These are phyloP conservation scores for Nakazawaea sp. DNA, from an alignment of 805 yeast species.

Conservation along the genomic window DNA sequence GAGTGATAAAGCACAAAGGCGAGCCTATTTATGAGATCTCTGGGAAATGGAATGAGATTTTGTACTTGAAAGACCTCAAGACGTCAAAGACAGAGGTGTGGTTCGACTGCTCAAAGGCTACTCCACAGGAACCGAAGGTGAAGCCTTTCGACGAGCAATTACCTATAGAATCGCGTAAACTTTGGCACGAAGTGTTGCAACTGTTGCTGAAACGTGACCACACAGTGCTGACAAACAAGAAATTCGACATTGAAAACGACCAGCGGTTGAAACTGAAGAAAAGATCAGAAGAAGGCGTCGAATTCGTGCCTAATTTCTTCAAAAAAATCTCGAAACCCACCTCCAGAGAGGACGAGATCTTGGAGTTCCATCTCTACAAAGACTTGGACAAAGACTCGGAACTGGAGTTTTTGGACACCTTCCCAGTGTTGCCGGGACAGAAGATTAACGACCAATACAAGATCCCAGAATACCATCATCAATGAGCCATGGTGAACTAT, in stretches of 20 bases:
- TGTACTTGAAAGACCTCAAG: constrained; percentile 54
- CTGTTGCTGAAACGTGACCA: constrained; percentile 83
- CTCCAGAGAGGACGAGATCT: constrained; percentile 20
- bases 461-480: constrained; percentile 60
- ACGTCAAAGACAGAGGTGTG: constrained; percentile 43
- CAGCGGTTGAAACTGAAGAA: constrained; percentile 73
- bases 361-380: constrained; percentile 66
- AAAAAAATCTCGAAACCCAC: constrained; percentile 34
- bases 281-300: constrained; percentile 71
- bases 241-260: constrained; percentile 77
- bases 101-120: constrained; percentile 54
- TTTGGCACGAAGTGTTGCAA: constrained; percentile 79
- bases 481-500: too few species aligned
- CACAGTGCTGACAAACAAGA: constrained; percentile 78
- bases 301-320: constrained; percentile 77
- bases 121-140: constrained; percentile 56
- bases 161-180: constrained; percentile 67
- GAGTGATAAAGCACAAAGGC: constrained; percentile 50
- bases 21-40: constrained; percentile 57
- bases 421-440: constrained; percentile 85
- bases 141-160: constrained; percentile 79
- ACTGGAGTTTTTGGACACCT: constrained; percentile 49
- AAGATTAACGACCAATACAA: constrained; percentile 54
- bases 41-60: constrained; percentile 92
- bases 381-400: constrained; percentile 39